A percentile compares a stretch with the other conserved stretches of the same genome.
Conservation (phyloP, 495 filamentous ascomycete genomes). For the Stereocaulon alpinum region DNA sequence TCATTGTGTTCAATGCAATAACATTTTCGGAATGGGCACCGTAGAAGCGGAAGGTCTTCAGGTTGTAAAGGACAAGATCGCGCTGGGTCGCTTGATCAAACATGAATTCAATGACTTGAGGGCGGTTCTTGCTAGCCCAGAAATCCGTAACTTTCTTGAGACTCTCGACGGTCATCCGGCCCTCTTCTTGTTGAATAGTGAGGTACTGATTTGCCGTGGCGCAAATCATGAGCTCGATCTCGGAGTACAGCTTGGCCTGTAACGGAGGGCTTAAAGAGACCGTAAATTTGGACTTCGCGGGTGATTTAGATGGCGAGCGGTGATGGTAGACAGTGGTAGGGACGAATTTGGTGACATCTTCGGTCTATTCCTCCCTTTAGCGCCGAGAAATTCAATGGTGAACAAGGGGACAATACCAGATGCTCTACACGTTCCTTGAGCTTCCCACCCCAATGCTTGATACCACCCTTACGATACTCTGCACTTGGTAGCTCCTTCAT, state of each 20-base stretch:
- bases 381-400: background rate
- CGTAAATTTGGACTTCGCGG: conserved; percentile 24
- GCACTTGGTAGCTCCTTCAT: conserved; percentile 24
- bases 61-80: conserved; percentile 40
- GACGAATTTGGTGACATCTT: conserved; percentile 22
- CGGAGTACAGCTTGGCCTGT: conserved; percentile 44
- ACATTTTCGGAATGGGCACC: conserved; percentile 32
- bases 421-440: conserved; percentile 38
- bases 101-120: conserved; percentile 44
- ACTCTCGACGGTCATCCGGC: conserved; percentile 37
- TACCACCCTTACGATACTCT: conserved; percentile 27
- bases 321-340: conserved; percentile 16
- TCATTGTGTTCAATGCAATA: conserved; percentile 35
- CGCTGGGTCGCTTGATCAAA: conserved; percentile 48
- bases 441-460: conserved; percentile 36
- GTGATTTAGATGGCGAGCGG: conserved; percentile 15
- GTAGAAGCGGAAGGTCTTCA: conserved; percentile 39
- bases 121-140: conserved; percentile 43
- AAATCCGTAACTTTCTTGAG: conserved; percentile 35
- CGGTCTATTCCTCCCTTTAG: conserved; percentile 16
- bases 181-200: conserved; percentile 34
- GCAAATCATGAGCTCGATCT: conserved; percentile 46
- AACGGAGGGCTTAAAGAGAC: conserved; percentile 36
- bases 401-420: conserved; percentile 31
- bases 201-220: conserved; percentile 43